Conservation (phyloP, 2,329 filamentous ascomycete genomes). For the Pseudogymnoascus sp. region DNA sequence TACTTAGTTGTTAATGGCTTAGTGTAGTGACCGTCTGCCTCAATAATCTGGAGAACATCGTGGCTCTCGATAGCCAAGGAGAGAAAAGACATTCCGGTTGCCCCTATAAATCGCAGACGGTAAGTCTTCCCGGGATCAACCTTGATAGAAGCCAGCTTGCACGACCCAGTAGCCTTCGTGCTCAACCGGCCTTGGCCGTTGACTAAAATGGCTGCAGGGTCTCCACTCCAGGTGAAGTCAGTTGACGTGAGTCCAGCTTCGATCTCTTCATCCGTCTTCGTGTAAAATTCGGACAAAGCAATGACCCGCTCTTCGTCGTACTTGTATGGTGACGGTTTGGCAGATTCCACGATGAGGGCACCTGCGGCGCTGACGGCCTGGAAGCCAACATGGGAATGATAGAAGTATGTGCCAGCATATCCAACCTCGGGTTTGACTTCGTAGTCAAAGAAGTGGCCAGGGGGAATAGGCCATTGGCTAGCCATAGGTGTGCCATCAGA, state of each 20-base stretch:
- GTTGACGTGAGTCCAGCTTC: constrained; percentile 40
- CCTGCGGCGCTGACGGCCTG: constrained; percentile 42
- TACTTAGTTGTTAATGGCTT: constrained; percentile 32
- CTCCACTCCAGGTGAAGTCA: constrained; percentile 52
- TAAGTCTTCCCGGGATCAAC: constrained; percentile 50
- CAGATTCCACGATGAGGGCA: constrained; percentile 39
- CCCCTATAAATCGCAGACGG: constrained; percentile 52
- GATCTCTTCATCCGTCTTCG: constrained; percentile 44
- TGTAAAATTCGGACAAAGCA: constrained; percentile 49
- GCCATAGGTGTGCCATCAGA: constrained; percentile 43
- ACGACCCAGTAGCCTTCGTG: constrained; percentile 40
- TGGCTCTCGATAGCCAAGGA: constrained; percentile 51
- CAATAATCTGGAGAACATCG: constrained; percentile 48
- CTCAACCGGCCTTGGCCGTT: constrained; percentile 48
- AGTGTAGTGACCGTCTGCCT: constrained; percentile 48
- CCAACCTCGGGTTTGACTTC: constrained; percentile 38
- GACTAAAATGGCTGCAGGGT: constrained; percentile 48
- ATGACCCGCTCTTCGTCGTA: constrained; percentile 56
- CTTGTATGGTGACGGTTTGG: constrained; percentile 38
- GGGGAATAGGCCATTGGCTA: constrained; percentile 47
- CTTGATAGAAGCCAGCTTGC: no score
- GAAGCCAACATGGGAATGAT: constrained; percentile 48
- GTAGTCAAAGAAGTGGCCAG: constrained; percentile 48
- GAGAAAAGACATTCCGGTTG: constrained; percentile 45
- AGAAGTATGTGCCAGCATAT: constrained; percentile 48